A percentile compares a stretch with the other conserved stretches of the same genome.
Evolutionary conservation across 78 protist genomes (phyloP).

Genomic region (Dictyostelium citrinum): DNA sequence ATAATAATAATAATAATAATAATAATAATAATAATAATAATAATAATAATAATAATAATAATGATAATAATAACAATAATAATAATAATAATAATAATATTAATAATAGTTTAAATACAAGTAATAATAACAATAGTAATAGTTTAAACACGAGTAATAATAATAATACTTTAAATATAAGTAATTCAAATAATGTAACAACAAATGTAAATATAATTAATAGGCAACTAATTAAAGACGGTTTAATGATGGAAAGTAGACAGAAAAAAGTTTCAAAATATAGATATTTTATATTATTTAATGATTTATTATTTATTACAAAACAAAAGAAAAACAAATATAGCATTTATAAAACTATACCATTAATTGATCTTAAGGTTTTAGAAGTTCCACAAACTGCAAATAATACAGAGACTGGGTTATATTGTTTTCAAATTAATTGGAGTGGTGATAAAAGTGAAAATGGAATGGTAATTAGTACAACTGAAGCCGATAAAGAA

Average conservation of each 20-base stretch:
- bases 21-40: neutral
- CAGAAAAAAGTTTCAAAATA: conserved; percentile 45
- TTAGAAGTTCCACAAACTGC: neutral
- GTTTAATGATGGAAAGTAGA: conserved; percentile 49
- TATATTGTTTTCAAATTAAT: conserved; percentile 17
- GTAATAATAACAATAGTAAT: neutral
- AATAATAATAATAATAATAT: neutral
- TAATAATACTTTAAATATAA: neutral
- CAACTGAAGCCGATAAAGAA: conserved; percentile 16
- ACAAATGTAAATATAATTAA: neutral
- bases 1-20: too few species aligned
- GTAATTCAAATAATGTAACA: neutral
- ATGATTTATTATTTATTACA: conserved; percentile 29
- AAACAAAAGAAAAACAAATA: conserved; percentile 66
- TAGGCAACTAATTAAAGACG: conserved; percentile 24
- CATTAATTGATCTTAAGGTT: conserved; percentile 42
- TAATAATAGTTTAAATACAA: neutral
- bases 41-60: neutral
- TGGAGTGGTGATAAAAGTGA: conserved; percentile 65
- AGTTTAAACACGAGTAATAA: neutral
- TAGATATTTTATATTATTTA: conserved; percentile 27
- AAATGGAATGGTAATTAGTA: conserved; percentile 4
- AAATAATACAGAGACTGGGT: neutral
- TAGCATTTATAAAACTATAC: neutral
- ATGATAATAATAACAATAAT: neutral